Evolutionary conservation across 768 basidiomycete genomes (phyloP).

Genomic region (Kwoniella sp.): DNA sequence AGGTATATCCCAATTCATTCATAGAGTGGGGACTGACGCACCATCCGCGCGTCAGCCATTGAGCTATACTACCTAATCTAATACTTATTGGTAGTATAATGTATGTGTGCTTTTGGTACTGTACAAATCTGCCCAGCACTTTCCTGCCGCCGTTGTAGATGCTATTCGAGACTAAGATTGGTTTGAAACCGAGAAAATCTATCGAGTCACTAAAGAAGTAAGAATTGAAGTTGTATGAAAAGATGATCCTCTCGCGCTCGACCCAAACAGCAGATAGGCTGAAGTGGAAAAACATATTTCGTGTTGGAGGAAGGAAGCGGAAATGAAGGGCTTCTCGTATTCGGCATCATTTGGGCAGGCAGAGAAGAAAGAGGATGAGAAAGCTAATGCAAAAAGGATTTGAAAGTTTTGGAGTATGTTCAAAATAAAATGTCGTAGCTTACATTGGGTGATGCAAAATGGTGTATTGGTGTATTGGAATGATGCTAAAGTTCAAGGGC

Average conservation of each 20-base stretch:
- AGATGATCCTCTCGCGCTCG: too few species aligned
- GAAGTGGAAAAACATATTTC: too few species aligned
- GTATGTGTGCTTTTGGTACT: neutral
- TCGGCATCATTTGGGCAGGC: too few species aligned
- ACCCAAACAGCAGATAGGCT: too few species aligned
- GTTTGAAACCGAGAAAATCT: slow-evolving; percentile 4
- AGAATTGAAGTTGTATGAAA: neutral
- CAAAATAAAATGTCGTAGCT: too few species aligned
- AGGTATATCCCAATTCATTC: neutral
- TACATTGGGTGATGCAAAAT: neutral
- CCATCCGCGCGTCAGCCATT: slow-evolving; percentile 19
- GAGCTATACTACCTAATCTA: neutral
- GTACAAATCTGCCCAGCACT: neutral
- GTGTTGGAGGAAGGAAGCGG: too few species aligned
- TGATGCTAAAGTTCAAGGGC: neutral
- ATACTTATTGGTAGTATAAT: neutral
- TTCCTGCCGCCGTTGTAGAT: neutral
- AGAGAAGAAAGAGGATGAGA: too few species aligned
- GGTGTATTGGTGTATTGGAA: neutral
- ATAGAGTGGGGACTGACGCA: slow-evolving; percentile 2
- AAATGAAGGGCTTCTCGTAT: too few species aligned
- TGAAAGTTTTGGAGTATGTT: too few species aligned
- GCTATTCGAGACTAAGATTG: neutral
- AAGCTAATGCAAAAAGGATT: too few species aligned
- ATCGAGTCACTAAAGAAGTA: neutral